These are phyloP conservation scores for Pseudofabraea citricarpa DNA, from an alignment of 2,329 filamentous ascomycete genomes.

Conservation along the genomic window DNA sequence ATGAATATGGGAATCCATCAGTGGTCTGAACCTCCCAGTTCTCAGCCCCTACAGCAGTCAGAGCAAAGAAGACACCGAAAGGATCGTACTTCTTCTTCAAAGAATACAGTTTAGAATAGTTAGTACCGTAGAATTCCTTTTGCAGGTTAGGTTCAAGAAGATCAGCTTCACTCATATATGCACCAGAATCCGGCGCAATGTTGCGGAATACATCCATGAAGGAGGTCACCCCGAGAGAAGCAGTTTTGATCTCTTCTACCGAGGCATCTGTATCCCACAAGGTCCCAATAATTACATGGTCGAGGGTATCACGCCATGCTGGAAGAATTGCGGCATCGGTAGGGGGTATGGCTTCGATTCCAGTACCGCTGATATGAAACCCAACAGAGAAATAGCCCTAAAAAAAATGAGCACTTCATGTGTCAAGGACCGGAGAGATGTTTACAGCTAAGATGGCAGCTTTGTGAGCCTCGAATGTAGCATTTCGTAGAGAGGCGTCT, in stretches of 20 bases:
- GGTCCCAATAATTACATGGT: slow-evolving; percentile 12
- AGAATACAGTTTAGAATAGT: slow-evolving; percentile 32
- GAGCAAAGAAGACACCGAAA: slow-evolving; percentile 31
- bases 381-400: slow-evolving; percentile 20
- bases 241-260: slow-evolving; percentile 37
- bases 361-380: slow-evolving; percentile 18
- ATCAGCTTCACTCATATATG: slow-evolving; percentile 47
- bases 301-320: slow-evolving; percentile 16
- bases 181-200: slow-evolving; percentile 26
- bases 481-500: background rate
- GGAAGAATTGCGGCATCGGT: slow-evolving; percentile 33
- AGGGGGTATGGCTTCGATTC: slow-evolving; percentile 5
- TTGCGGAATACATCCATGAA: slow-evolving; percentile 11
- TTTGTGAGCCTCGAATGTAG: slow-evolving; percentile 20
- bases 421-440: slow-evolving; percentile 16
- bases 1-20: background rate
- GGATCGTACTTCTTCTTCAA: slow-evolving; percentile 48
- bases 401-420: slow-evolving; percentile 24
- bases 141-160: slow-evolving; percentile 36
- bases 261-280: slow-evolving; percentile 28
- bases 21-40: slow-evolving; percentile 9
- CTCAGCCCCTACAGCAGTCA: slow-evolving; percentile 14
- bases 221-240: slow-evolving; percentile 16
- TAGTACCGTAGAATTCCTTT: slow-evolving; percentile 13
- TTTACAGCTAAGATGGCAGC: slow-evolving; percentile 31